Conservation (phyloP, 2,329 filamentous ascomycete species). For the Penicillium hordei region DNA sequence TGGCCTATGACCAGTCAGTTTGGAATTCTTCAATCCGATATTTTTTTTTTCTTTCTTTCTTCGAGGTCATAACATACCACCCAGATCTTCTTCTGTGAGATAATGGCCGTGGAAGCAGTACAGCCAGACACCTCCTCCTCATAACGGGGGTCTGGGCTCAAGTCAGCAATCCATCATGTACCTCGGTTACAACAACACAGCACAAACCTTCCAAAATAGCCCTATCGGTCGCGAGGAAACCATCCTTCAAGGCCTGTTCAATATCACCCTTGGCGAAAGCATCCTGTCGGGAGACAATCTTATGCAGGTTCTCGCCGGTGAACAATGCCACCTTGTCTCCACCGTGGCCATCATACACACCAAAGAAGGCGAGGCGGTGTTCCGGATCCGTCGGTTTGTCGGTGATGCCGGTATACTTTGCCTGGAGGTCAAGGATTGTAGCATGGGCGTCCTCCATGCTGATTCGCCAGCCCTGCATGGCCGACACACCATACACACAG, state of each 20-base stretch:
- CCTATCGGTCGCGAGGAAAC: constrained; percentile 91
- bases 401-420: constrained; percentile 51
- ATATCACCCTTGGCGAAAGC: constrained; percentile 88
- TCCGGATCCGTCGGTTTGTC: constrained; percentile 63
- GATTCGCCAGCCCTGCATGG: constrained; percentile 99
- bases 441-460: constrained; percentile 99
- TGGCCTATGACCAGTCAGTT: constrained; percentile 63
- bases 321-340: constrained; percentile 95
- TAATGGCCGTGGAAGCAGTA: constrained; percentile 86
- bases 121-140: constrained; percentile 98
- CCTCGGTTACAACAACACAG: not conserved
- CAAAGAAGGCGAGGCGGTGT: constrained; percentile 87
- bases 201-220: constrained; percentile 88
- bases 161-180: constrained; percentile 16
- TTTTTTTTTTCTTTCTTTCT: not conserved
- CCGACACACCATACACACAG: constrained; percentile 88
- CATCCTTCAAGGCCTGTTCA: constrained; percentile 94
- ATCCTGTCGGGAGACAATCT: constrained; percentile 93
- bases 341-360: constrained; percentile 96
- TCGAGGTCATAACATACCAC: constrained; percentile 66
- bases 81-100: constrained; percentile 90
- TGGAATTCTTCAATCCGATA: constrained; percentile 18
- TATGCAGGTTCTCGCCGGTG: constrained; percentile 86
- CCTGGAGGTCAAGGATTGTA: constrained; percentile 80
- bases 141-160: constrained; percentile 78